Percentiles rank a stretch among this genome's conserved stretches.
Conservation (phyloP, 352 stramenopile species). For the Phytophthora meadii region DNA sequence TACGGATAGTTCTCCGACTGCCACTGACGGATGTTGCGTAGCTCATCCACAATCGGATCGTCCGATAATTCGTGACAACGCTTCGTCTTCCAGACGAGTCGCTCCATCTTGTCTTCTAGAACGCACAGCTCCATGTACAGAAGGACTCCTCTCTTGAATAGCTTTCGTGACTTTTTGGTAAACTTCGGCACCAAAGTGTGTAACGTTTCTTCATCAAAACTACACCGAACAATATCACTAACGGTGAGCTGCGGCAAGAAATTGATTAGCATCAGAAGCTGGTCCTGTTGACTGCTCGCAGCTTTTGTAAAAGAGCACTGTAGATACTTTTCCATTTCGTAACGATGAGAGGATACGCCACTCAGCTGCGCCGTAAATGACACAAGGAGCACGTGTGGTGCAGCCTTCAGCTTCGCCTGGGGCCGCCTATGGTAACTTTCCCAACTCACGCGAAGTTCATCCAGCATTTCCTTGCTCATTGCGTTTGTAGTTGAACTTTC, state of each 20-base stretch:
- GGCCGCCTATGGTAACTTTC: slow-evolving; percentile 35
- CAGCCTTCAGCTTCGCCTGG: slow-evolving; percentile 8
- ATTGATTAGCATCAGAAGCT: slow-evolving; percentile 33
- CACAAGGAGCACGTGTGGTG: slow-evolving; percentile 1
- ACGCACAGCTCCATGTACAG: slow-evolving; percentile 73
- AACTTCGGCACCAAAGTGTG: slow-evolving; percentile 38
- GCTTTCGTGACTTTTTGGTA: slow-evolving; percentile 5
- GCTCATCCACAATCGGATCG: slow-evolving; percentile 59
- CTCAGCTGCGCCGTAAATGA: slow-evolving; percentile 21
- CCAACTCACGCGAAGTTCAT: slow-evolving; percentile 55
- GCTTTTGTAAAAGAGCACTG: slow-evolving; percentile 1
- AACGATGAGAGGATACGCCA: slow-evolving; percentile 25
- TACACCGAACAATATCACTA: slow-evolving; percentile 46
- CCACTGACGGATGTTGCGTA: slow-evolving; percentile 60
- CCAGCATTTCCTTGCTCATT: slow-evolving; percentile 46
- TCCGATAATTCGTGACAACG: slow-evolving; percentile 15
- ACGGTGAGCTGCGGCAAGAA: slow-evolving; percentile 36
- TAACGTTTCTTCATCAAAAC: slow-evolving; percentile 44
- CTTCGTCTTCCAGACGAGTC: slow-evolving; percentile 34
- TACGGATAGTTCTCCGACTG: slow-evolving; percentile 58
- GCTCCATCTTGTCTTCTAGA: slow-evolving; percentile 73
- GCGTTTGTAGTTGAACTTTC: slow-evolving; percentile 20
- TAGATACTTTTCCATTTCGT: slow-evolving; percentile 30
- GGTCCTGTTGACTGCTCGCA: slow-evolving; percentile 15
- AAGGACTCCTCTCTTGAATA: slow-evolving; percentile 33